Evolutionary conservation across 352 stramenopile species (phyloP), one percentile per base, ranked within the genome.

Genomic region (Pythium phragmiticola): DNA sequence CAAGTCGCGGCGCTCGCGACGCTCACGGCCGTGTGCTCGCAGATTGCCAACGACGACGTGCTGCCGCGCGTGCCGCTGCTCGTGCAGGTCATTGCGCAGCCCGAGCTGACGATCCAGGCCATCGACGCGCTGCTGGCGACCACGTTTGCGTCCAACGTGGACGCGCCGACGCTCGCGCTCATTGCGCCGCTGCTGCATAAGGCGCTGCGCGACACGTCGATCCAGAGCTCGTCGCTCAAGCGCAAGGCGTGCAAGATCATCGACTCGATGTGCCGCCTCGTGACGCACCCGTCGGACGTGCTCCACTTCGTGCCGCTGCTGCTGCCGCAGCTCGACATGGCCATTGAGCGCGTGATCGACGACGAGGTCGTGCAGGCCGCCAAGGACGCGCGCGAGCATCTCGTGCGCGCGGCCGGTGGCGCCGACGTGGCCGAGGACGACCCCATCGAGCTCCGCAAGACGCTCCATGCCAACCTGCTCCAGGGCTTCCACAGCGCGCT

Each of bases 221-320:
- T 94, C 62, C 83, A 98, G 73, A 96, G 92, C 73, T 88, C 92
- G 59, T 92, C 88, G 16, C 77, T 97, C 37, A 97, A 98, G 75
- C 84, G 92, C 43, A 91, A 95, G 71, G 90, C 87, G 14, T 93
- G 89, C 57, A 81, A 92, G 64, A 95, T 98, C 56, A 98, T 98
- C 70, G 89, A 96, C 68, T 97, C 92, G 69, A 98, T 98, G 92
- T 96, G 83, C 48, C 87, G 85, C 54, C 76, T 98, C 11, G 90
- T 98, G 26, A 77, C 85, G 57, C 79, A 75, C 42, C 89, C 90
- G 28, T 89, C 86, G 37, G 91, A 96, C 39, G 91, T 98, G 60
- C 90, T 92, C 57, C 90, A 87, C 39, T 98, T 98, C 67, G 85
- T 96, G 43, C 85, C 87, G n/a, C 72, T 98, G 46, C 73, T 98